A percentile compares a stretch with the other conserved stretches of the same genome.
These are phyloP conservation scores for Boechera divaricarpa DNA, from an alignment of 345 rosid genomes.

Conservation along the genomic window DNA sequence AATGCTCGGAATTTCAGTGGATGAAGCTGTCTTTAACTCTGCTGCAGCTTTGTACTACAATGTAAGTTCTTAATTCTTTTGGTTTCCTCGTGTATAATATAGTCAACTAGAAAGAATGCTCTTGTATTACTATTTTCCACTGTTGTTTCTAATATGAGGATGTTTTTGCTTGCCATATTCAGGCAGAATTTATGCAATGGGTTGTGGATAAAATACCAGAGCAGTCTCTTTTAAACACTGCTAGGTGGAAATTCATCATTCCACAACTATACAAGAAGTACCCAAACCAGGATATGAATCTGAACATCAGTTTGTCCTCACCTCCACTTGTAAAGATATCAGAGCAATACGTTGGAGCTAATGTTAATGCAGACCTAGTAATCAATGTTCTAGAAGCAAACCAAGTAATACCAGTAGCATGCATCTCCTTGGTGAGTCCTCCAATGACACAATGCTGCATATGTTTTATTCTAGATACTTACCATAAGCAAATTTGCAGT, in stretches of 20 bases:
- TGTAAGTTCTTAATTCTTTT: constrained; percentile 58
- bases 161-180: constrained; percentile 41
- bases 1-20: constrained; percentile 91
- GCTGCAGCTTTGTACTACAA: constrained; percentile 86
- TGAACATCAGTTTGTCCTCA: constrained; percentile 80
- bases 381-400: constrained; percentile 72
- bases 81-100: background rate
- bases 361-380: constrained; percentile 69
- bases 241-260: constrained; percentile 85
- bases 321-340: constrained; percentile 77
- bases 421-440: constrained; percentile 82
- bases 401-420: constrained; percentile 84
- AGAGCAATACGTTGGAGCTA: constrained; percentile 69
- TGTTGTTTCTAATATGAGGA: constrained; percentile 28
- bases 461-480: background rate
- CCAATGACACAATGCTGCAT: background rate
- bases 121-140: background rate
- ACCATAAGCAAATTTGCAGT: background rate
- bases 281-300: constrained; percentile 85
- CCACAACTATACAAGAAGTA: constrained; percentile 92
- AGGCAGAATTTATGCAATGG: constrained; percentile 96
- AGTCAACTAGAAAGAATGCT: background rate
- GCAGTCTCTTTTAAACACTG: constrained; percentile 88
- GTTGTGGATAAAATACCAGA: constrained; percentile 87
- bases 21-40: constrained; percentile 87